A percentile compares a stretch with the other conserved stretches of the same genome.
Conservation (phyloP, 1,284 basidiomycete genomes). For the Cryptococcus sp. region DNA sequence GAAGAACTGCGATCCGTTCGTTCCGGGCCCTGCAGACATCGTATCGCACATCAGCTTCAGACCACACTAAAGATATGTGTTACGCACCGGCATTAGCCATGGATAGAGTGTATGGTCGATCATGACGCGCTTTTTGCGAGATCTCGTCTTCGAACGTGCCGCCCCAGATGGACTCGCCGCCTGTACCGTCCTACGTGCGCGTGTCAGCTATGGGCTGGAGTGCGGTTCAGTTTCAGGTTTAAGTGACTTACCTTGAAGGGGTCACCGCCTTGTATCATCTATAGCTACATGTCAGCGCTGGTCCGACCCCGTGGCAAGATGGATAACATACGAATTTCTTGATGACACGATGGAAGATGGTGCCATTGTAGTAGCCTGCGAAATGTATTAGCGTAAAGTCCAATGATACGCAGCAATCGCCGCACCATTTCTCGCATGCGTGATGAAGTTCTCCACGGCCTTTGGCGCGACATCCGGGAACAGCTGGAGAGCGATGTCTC, state of each 20-base stretch:
- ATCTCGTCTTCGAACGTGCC: constrained; percentile 96
- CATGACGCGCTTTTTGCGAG: constrained; percentile 81
- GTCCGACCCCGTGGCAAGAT: neutral
- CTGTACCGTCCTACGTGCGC: constrained; percentile 79
- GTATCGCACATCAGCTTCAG: constrained; percentile 2
- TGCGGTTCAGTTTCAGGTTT: neutral
- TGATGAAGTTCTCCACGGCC: constrained; percentile 96
- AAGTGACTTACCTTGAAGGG: constrained; percentile 59
- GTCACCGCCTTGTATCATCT: constrained; percentile 98
- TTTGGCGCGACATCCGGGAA: constrained; percentile 91
- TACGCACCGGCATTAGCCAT: constrained; percentile 78
- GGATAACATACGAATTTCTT: constrained; percentile 74
- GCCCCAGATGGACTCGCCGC: constrained; percentile 95
- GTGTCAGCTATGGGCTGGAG: neutral
- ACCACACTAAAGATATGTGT: neutral
- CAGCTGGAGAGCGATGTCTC: constrained; percentile 83
- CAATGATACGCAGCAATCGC: neutral
- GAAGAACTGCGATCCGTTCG: constrained; percentile 93
- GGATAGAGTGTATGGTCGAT: constrained; percentile 94
- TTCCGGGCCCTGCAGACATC: constrained; percentile 71
- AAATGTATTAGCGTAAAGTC: neutral
- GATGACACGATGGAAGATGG: constrained; percentile 97
- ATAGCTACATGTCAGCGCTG: constrained; percentile 13
- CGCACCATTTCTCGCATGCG: constrained; percentile 71
- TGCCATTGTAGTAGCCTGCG: constrained; percentile 82